Conservation (phyloP, 352 stramenopile genomes). For the Pythium sukuiense region DNA sequence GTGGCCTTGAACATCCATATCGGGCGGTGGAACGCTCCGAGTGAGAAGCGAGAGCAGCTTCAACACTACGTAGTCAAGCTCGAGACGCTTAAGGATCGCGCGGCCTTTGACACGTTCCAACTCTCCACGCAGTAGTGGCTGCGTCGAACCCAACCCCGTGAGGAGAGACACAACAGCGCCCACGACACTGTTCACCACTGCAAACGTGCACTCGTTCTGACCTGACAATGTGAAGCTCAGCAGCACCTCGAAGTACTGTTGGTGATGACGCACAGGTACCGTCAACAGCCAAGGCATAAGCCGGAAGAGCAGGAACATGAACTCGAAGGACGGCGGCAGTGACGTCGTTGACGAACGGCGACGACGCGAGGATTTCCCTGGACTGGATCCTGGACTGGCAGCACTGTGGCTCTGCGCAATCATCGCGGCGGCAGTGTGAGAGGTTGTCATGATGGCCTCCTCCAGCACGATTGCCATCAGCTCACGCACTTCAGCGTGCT, state of each 20-base stretch:
- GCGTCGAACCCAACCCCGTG: constrained; percentile 53
- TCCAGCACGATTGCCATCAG: constrained; percentile 69
- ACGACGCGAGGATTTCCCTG: constrained; percentile 8
- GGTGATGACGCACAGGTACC: constrained; percentile 66
- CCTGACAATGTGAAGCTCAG: constrained; percentile 78
- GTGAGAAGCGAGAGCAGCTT: constrained; percentile 77
- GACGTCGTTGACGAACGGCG: constrained; percentile 24
- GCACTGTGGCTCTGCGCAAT: constrained; percentile 9
- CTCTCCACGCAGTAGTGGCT: constrained; percentile 63
- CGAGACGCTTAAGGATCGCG: constrained; percentile 79
- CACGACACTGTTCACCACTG: constrained; percentile 82
- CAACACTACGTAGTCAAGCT: constrained; percentile 64
- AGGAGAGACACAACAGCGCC: constrained; percentile 71
- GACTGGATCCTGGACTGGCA: background rate
- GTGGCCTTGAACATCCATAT: constrained; percentile 54
- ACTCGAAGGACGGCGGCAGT: constrained; percentile 77
- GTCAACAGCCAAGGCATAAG: constrained; percentile 75
- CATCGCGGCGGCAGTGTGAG: constrained; percentile 16
- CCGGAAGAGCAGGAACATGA: constrained; percentile 77
- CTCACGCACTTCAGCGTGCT: constrained; percentile 65
- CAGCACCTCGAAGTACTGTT: constrained; percentile 74
- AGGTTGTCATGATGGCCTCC: constrained; percentile 60
- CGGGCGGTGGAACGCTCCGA: constrained; percentile 66
- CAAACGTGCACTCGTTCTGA: constrained; percentile 80
- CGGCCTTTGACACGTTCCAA: constrained; percentile 68